A percentile compares a stretch with the other conserved stretches of the same genome.
These are phyloP conservation scores for Aquilaria yunnanensis DNA, from an alignment of 345 rosid genomes.

Conservation along the genomic window DNA sequence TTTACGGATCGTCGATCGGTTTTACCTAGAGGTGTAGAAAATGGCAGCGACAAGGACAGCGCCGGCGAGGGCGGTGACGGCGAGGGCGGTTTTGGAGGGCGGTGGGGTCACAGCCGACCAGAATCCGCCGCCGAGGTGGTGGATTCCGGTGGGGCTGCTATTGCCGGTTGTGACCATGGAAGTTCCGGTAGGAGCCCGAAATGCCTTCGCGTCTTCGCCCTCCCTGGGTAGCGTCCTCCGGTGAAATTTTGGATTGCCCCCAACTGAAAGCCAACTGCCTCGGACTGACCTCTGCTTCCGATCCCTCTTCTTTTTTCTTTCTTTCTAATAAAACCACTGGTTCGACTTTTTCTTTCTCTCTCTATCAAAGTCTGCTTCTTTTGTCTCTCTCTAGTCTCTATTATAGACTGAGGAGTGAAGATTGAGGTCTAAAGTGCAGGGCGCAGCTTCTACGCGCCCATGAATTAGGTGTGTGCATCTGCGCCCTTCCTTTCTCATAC, in stretches of 20 bases:
- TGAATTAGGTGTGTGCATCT: no score
- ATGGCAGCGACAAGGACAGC: conserved; percentile 32
- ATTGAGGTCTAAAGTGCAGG: no score
- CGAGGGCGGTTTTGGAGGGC: conserved; percentile 19
- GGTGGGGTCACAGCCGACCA: conserved; percentile 27
- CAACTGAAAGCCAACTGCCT: conserved; percentile 12
- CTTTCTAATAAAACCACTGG: not conserved
- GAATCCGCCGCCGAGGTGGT: conserved; percentile 38
- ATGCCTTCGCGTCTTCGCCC: conserved; percentile 10
- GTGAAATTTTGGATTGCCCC: not conserved
- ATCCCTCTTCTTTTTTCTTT: not conserved
- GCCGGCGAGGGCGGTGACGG: conserved; percentile 44
- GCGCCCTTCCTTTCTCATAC: no score
- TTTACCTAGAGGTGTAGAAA: conserved; percentile 40
- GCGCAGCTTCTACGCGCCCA: no score
- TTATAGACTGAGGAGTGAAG: no score
- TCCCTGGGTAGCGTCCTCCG: not conserved
- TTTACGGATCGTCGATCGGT: conserved; percentile 3
- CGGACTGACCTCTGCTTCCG: no score
- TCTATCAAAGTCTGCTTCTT: not conserved
- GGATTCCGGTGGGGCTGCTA: conserved; percentile 23
- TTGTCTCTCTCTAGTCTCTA: not conserved
- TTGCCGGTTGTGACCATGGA: conserved; percentile 19
- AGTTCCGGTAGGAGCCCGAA: not conserved
- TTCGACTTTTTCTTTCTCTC: not conserved